phyloP scores from a whole-genome alignment of 176 grass and related monocot species.

The Leersia perrieri region DNA sequence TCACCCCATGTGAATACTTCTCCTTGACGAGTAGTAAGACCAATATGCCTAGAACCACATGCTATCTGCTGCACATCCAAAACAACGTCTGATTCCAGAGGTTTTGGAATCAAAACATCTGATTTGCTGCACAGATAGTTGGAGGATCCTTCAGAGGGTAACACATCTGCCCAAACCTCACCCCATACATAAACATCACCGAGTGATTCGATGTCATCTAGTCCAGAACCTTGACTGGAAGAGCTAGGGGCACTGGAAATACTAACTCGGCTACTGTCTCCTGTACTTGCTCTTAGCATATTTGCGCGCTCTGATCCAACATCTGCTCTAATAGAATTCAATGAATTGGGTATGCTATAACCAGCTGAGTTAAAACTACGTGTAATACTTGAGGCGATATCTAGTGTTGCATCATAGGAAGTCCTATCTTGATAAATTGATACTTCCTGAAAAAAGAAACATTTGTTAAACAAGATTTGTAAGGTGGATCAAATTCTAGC shows the following conservation, averaged over 20 bases:
- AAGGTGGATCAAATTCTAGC: background rate
- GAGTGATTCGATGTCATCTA: slow-evolving; percentile 90
- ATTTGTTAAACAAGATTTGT: background rate
- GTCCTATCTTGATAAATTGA: slow-evolving; percentile 45
- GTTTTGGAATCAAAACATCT: slow-evolving; percentile 77
- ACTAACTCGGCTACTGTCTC: slow-evolving; percentile 70
- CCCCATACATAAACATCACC: slow-evolving; percentile 98
- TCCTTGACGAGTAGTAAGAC: slow-evolving; percentile 83
- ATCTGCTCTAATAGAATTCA: slow-evolving; percentile 72
- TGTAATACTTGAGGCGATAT: slow-evolving; percentile 48
- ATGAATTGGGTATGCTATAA: slow-evolving; percentile 29
- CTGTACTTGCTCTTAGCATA: slow-evolving; percentile 88
- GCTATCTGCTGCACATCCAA: slow-evolving; percentile 87
- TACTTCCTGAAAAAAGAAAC: slow-evolving; percentile 51
- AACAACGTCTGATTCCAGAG: slow-evolving; percentile 88
- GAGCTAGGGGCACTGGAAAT: slow-evolving; percentile 85
- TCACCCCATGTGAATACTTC: slow-evolving; percentile 97
- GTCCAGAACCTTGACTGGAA: slow-evolving; percentile 70
- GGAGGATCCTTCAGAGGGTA: slow-evolving; percentile 45
- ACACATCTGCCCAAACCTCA: slow-evolving; percentile 78
- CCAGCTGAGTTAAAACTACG: slow-evolving; percentile 48
- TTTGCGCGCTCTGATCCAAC: slow-evolving; percentile 61
- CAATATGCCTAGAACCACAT: slow-evolving; percentile 76
- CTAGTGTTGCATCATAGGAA: slow-evolving; percentile 52
- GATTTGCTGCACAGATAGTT: slow-evolving; percentile 46